These are phyloP conservation scores for Fraxinus quadrangulata DNA, from an alignment of 257 asterid genomes.

Conservation along the genomic window DNA sequence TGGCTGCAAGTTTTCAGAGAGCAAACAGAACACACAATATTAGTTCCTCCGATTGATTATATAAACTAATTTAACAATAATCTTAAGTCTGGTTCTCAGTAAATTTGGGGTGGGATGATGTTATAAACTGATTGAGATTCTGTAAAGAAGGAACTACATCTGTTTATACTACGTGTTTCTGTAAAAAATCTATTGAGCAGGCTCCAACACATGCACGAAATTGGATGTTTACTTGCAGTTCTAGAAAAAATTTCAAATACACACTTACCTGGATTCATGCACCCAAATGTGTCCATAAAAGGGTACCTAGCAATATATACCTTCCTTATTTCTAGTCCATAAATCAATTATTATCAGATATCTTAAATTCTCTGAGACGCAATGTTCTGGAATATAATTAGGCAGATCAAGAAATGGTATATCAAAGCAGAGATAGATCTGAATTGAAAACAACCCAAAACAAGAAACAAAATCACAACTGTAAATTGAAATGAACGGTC, in stretches of 20 bases:
- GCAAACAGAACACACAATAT: background rate
- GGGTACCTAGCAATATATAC: background rate
- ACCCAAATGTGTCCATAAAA: background rate
- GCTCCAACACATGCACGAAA: background rate
- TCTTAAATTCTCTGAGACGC: background rate
- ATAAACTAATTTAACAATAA: background rate
- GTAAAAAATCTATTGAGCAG: background rate
- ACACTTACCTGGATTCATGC: no score
- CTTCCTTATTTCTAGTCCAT: background rate
- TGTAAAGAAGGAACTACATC: background rate
- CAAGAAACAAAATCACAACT: background rate
- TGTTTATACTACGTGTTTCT: background rate
- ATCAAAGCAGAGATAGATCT: background rate
- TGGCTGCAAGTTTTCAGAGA: constrained; percentile 40
- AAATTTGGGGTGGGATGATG: background rate
- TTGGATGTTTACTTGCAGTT: background rate
- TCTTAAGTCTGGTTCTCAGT: background rate
- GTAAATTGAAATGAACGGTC: background rate
- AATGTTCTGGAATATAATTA: background rate
- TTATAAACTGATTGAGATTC: background rate
- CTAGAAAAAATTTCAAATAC: background rate
- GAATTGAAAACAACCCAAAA: background rate
- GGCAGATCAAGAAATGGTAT: constrained; percentile 10
- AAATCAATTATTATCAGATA: no score
- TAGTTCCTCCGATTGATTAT: background rate